Conservation (phyloP, 192 early-diverging fungal genomes). For the Polychytrium aggregatum region DNA sequence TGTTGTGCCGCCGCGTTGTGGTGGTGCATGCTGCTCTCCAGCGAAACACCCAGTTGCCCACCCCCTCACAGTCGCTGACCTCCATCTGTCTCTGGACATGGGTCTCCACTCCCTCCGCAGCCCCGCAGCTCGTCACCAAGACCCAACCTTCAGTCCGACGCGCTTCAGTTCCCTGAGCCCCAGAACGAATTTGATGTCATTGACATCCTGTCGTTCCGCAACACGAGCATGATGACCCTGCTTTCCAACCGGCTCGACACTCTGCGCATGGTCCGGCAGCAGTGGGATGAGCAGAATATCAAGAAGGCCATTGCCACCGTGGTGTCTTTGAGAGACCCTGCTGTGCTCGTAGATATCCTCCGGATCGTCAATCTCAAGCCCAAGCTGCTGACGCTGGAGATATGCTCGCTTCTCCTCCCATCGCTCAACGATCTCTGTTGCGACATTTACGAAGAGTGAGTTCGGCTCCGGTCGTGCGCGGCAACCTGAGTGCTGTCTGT, state of each 20-base stretch:
- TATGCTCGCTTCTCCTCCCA: conserved; percentile 22
- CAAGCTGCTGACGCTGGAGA: conserved; percentile 33
- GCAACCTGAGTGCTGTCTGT: not conserved
- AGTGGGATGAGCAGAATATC: conserved; percentile 34
- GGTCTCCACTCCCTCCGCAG: conserved; percentile 7
- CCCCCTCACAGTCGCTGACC: too few species aligned
- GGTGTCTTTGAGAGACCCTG: conserved; percentile 15
- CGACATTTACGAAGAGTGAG: conserved; percentile 46
- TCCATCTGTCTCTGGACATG: too few species aligned
- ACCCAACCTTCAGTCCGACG: too few species aligned
- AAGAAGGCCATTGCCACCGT: conserved; percentile 22
- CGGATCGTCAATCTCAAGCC: conserved; percentile 31
- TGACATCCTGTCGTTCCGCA: conserved; percentile 26
- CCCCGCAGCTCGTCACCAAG: conserved; percentile 14
- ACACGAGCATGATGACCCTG: conserved; percentile 31
- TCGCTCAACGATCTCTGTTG: conserved; percentile 33
- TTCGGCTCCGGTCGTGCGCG: not conserved
- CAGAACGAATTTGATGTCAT: too few species aligned
- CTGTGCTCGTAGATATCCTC: conserved; percentile 29
- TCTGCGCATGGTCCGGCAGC: conserved; percentile 18
- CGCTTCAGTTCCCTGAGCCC: too few species aligned
- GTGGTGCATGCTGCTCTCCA: too few species aligned
- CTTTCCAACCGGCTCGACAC: conserved; percentile 16
- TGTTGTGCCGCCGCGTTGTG: too few species aligned
- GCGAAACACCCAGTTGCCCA: too few species aligned